A percentile compares a stretch with the other conserved stretches of the same genome.
Conservation (phyloP, 2,329 filamentous ascomycete species). For the Exophiala bonariae region DNA sequence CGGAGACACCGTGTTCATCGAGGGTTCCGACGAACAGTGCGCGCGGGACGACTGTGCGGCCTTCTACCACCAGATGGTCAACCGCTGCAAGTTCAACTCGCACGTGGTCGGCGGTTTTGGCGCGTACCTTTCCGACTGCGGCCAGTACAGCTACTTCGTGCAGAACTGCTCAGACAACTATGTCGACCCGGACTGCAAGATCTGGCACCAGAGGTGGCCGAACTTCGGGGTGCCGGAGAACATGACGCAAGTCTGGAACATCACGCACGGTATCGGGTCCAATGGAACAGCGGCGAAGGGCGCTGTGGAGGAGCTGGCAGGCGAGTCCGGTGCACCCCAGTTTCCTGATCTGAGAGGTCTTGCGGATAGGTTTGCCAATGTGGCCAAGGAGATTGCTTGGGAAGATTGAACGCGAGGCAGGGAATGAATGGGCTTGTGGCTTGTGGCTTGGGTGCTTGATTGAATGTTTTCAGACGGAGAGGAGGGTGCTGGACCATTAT, state of each 20-base stretch:
- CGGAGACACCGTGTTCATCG: constrained; percentile 1
- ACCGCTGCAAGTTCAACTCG: constrained; percentile 11
- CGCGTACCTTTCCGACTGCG: constrained; percentile 7
- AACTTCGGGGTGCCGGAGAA: constrained; percentile 4
- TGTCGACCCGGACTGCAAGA: constrained; percentile 7
- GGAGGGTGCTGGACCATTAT: no score
- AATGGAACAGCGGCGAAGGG: no score
- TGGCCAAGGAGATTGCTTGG: no score
- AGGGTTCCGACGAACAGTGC: constrained; percentile 14
- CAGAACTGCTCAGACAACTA: constrained; percentile 13
- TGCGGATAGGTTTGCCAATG: no score
- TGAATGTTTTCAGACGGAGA: no score
- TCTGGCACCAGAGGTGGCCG: constrained; percentile 12
- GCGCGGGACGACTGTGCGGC: constrained; percentile 10
- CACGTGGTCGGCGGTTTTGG: constrained; percentile 11
- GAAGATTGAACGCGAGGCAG: no score
- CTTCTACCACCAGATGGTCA: constrained; percentile 1
- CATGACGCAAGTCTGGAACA: constrained; percentile 1
- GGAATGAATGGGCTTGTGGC: no score
- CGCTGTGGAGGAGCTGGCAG: no score
- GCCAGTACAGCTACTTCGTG: constrained; percentile 6
- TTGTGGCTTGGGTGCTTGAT: no score
- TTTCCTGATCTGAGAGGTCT: no score
- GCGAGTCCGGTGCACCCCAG: no score
- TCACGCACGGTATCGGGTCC: background rate